A percentile compares a stretch with the other conserved stretches of the same genome.
Evolutionary conservation across 2,329 filamentous ascomycete species (phyloP).

Genomic region (Lachnellula willkommii): DNA sequence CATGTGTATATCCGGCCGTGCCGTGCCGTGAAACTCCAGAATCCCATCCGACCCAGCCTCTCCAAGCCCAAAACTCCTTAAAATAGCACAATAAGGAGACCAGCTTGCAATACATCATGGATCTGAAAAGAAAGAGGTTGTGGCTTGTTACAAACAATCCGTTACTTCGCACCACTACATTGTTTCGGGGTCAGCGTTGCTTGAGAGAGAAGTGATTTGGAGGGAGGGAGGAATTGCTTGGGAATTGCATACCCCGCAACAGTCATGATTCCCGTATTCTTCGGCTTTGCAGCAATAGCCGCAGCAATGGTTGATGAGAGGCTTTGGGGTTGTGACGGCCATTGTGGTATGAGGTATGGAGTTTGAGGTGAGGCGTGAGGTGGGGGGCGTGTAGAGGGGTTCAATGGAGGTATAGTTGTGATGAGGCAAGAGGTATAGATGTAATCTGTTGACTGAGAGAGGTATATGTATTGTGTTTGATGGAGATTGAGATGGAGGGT

Average conservation of each 20-base stretch:
- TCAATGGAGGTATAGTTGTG: not conserved
- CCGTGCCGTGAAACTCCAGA: not conserved
- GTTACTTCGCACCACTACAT: not conserved
- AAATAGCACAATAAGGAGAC: not conserved
- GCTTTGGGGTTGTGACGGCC: constrained; percentile 39
- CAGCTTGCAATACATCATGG: not conserved
- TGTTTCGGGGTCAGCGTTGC: not conserved
- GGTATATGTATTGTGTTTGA: not conserved
- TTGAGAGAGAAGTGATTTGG: constrained; percentile 20
- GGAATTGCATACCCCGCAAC: constrained; percentile 34
- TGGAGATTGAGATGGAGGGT: not conserved
- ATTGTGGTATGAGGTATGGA: constrained; percentile 27
- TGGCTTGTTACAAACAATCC: not conserved
- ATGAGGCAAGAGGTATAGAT: not conserved
- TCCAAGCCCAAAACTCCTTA: not conserved
- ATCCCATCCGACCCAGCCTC: not conserved
- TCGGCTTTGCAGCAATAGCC: constrained; percentile 47
- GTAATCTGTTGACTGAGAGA: not conserved
- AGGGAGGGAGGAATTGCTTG: constrained; percentile 39
- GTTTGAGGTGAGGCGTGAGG: not conserved
- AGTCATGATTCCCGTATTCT: constrained; percentile 47
- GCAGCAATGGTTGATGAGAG: constrained; percentile 47
- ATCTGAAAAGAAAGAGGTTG: not conserved
- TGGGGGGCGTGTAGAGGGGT: not conserved
- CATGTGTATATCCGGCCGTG: not conserved